Percentiles rank a stretch among this genome's conserved stretches.
phyloP scores from a whole-genome alignment of 805 yeast genomes.

The Yamadazyma scolyti region DNA sequence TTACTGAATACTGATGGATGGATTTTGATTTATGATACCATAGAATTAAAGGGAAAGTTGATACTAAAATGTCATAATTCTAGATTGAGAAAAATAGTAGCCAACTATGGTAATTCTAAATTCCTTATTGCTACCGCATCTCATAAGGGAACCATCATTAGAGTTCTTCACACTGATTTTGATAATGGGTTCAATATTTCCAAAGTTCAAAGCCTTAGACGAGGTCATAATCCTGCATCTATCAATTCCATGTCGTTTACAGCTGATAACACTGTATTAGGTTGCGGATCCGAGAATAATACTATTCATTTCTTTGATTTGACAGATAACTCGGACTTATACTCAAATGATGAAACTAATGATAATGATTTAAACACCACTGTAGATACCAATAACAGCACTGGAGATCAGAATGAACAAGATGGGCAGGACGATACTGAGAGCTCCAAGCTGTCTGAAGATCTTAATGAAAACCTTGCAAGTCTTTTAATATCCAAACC shows the following conservation, averaged over 20 bases:
- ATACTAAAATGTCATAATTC: constrained; percentile 40
- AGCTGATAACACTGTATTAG: constrained; percentile 28
- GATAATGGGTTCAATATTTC: constrained; percentile 15
- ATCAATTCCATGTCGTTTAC: constrained; percentile 34
- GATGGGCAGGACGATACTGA: constrained; percentile 12
- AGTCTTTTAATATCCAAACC: constrained; percentile 30
- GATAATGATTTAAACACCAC: constrained; percentile 6
- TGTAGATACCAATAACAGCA: constrained; percentile 13
- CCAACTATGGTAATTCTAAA: constrained; percentile 23
- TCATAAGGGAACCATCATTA: constrained; percentile 38
- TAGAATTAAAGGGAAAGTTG: constrained; percentile 25
- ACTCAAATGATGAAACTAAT: constrained; percentile 3
- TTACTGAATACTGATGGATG: constrained; percentile 25
- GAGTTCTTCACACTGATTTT: constrained; percentile 25
- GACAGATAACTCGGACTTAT: constrained; percentile 20
- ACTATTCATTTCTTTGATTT: constrained; percentile 40
- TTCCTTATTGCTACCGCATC: constrained; percentile 38
- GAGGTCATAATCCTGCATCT: constrained; percentile 37
- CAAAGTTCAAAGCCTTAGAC: constrained; percentile 31
- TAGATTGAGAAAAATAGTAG: constrained; percentile 26
- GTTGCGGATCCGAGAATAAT: constrained; percentile 37
- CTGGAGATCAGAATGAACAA: constrained; percentile 6
- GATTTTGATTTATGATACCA: constrained; percentile 39
- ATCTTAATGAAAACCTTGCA: constrained; percentile 40
- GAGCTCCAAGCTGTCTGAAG: constrained; percentile 29